Percentiles rank a stretch among this genome's conserved stretches.
phyloP scores from a whole-genome alignment of 495 filamentous ascomycete genomes.

The Pyronema domesticum region DNA sequence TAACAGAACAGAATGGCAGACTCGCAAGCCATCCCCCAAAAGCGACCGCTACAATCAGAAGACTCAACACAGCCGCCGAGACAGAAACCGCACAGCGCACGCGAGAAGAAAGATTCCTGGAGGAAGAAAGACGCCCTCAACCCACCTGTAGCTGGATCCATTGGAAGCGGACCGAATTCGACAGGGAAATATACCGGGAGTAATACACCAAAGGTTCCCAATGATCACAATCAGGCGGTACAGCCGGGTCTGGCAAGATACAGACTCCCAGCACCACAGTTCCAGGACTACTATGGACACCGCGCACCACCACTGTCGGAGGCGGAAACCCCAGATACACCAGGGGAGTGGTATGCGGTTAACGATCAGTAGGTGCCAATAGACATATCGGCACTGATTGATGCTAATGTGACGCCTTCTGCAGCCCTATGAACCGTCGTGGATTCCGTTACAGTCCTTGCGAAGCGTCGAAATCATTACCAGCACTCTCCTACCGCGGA shows the following conservation, averaged over 20 bases:
- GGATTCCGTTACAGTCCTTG: slow-evolving; percentile 73
- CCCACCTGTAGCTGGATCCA: not conserved
- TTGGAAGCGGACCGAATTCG: not conserved
- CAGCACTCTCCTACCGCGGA: slow-evolving; percentile 74
- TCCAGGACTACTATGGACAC: slow-evolving; percentile 22
- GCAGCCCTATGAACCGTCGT: slow-evolving; percentile 57
- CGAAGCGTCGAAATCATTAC: slow-evolving; percentile 71
- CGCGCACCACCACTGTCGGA: slow-evolving; percentile 14
- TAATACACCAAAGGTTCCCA: slow-evolving; percentile 13
- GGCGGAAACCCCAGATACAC: slow-evolving; percentile 9
- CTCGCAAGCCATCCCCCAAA: slow-evolving; percentile 34
- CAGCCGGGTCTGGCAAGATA: slow-evolving; percentile 36
- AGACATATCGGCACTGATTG: slow-evolving; percentile 8
- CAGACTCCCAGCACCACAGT: slow-evolving; percentile 36
- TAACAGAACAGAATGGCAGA: too few relatives aligned
- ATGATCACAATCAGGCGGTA: not conserved
- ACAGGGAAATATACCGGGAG: slow-evolving; percentile 18
- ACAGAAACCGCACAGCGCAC: slow-evolving; percentile 30
- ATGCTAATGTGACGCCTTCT: slow-evolving; percentile 23
- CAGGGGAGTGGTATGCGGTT: slow-evolving; percentile 39
- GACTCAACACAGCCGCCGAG: slow-evolving; percentile 25
- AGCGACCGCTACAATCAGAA: slow-evolving; percentile 24
- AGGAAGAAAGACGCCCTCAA: slow-evolving; percentile 34
- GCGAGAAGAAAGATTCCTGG: slow-evolving; percentile 47
- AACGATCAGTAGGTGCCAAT: slow-evolving; percentile 42